Evolutionary conservation across 495 filamentous ascomycete genomes (phyloP).

Genomic region (Aspergillus avenaceus): DNA sequence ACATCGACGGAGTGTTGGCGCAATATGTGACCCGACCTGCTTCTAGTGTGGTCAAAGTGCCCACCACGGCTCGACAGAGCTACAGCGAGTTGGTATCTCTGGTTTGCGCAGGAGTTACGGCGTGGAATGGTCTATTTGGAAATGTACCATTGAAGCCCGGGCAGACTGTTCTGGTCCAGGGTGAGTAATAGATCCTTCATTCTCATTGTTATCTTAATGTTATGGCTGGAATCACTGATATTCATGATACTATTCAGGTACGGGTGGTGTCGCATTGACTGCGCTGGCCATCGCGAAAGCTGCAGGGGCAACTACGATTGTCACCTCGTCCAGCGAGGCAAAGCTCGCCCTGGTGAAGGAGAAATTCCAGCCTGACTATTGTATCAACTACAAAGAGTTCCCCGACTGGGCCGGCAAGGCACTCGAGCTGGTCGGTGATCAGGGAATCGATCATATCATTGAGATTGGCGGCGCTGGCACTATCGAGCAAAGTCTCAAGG

Average conservation of each 20-base stretch:
- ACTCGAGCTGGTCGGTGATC: constrained; percentile 47
- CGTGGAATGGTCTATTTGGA: constrained; percentile 73
- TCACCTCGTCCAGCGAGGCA: constrained; percentile 60
- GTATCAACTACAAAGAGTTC: constrained; percentile 59
- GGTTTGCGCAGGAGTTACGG: constrained; percentile 55
- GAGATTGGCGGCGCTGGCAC: constrained; percentile 61
- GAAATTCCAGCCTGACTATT: constrained; percentile 34
- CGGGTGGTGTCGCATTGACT: constrained; percentile 69
- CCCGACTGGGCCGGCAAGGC: constrained; percentile 62
- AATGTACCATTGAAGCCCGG: constrained; percentile 48
- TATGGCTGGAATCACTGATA: too few relatives aligned
- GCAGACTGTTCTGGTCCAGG: constrained; percentile 63
- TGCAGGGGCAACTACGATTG: constrained; percentile 61
- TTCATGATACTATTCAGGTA: constrained; percentile 32
- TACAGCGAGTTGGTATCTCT: constrained; percentile 55
- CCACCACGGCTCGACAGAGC: constrained; percentile 50
- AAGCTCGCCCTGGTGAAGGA: constrained; percentile 60
- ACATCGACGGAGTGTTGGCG: constrained; percentile 59
- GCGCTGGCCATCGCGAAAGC: constrained; percentile 72
- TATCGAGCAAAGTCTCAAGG: constrained; percentile 49
- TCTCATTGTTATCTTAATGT: too few relatives aligned
- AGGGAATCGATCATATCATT: constrained; percentile 61
- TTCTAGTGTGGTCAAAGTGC: constrained; percentile 56
- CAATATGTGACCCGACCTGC: constrained; percentile 61
- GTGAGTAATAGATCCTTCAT: too few relatives aligned